Evolutionary conservation across 2,329 filamentous ascomycete genomes (phyloP).

Genomic region (Botrytis sinoallii): DNA sequence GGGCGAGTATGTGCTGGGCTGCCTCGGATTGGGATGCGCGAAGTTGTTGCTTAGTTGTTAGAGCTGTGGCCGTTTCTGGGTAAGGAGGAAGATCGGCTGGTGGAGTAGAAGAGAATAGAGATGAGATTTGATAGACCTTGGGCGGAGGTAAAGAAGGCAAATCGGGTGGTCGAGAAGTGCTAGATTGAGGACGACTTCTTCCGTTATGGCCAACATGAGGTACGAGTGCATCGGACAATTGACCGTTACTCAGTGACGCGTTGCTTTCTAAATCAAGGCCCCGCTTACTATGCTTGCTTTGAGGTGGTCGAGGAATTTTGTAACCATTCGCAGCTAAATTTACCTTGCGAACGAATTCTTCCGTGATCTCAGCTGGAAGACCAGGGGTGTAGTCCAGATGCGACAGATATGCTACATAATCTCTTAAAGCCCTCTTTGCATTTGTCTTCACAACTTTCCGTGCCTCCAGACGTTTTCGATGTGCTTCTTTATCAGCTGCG

Average conservation of each 20-base stretch:
- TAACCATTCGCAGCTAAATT: slow-evolving; percentile 52
- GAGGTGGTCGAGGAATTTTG: slow-evolving; percentile 40
- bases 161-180: slow-evolving; percentile 27
- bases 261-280: slow-evolving; percentile 36
- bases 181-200: slow-evolving; percentile 36
- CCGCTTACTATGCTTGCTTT: slow-evolving; percentile 26
- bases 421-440: slow-evolving; percentile 72
- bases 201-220: slow-evolving; percentile 40
- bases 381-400: slow-evolving; percentile 74
- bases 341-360: slow-evolving; percentile 54
- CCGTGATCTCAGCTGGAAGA: slow-evolving; percentile 37
- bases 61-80: slow-evolving; percentile 46
- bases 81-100: slow-evolving; percentile 66
- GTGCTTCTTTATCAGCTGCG: slow-evolving; percentile 46
- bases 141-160: slow-evolving; percentile 49
- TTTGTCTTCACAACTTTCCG: slow-evolving; percentile 69
- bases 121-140: slow-evolving; percentile 52
- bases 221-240: slow-evolving; percentile 44
- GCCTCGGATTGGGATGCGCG: slow-evolving; percentile 35
- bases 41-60: slow-evolving; percentile 37
- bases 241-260: slow-evolving; percentile 35
- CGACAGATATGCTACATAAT: slow-evolving; percentile 70
- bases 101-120: slow-evolving; percentile 68
- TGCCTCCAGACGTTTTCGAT: slow-evolving; percentile 50
- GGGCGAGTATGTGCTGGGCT: slow-evolving; percentile 39